Conservation (phyloP, 2,329 filamentous ascomycete species). For the Triangularia setosa region DNA sequence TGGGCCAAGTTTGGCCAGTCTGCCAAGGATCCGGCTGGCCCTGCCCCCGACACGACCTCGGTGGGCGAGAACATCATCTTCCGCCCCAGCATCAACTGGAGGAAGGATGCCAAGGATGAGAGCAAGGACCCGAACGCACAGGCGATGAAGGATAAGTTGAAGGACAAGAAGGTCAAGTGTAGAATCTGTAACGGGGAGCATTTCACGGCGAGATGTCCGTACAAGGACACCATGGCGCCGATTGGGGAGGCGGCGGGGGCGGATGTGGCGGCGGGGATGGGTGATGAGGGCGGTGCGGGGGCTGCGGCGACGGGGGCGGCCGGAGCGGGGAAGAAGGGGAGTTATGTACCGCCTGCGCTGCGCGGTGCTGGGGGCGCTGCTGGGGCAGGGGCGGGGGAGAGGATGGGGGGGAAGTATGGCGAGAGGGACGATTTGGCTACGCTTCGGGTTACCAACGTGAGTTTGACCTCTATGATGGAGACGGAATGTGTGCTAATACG, state of each 20-base stretch:
- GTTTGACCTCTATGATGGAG: slow-evolving; percentile 35
- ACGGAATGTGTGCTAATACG: not conserved
- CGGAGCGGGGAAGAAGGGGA: slow-evolving; percentile 68
- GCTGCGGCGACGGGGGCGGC: slow-evolving; percentile 46
- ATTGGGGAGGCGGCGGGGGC: slow-evolving; percentile 58
- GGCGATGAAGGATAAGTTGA: slow-evolving; percentile 76
- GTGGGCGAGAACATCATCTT: slow-evolving; percentile 99
- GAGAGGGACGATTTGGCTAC: slow-evolving; percentile 96
- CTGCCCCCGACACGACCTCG: slow-evolving; percentile 82
- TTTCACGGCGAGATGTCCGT: slow-evolving; percentile 98
- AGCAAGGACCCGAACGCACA: slow-evolving; percentile 69
- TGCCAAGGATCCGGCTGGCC: slow-evolving; percentile 78
- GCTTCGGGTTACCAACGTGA: slow-evolving; percentile 93
- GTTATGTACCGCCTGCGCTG: slow-evolving; percentile 92
- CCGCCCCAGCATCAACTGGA: slow-evolving; percentile 90
- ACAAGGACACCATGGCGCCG: slow-evolving; percentile 99
- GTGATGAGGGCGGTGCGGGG: slow-evolving; percentile 39
- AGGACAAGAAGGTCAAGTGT: slow-evolving; percentile 99
- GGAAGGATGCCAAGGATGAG: slow-evolving; percentile 78
- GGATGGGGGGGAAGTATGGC: slow-evolving; percentile 80
- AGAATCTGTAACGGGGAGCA: slow-evolving; percentile 98
- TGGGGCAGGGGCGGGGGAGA: slow-evolving; percentile 63
- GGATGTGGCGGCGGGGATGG: slow-evolving; percentile 54
- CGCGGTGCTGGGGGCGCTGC: slow-evolving; percentile 61
- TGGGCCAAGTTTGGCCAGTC: slow-evolving; percentile 93